These are phyloP conservation scores for Sophora flavescens DNA, from an alignment of 306 rosid species.

Conservation along the genomic window DNA sequence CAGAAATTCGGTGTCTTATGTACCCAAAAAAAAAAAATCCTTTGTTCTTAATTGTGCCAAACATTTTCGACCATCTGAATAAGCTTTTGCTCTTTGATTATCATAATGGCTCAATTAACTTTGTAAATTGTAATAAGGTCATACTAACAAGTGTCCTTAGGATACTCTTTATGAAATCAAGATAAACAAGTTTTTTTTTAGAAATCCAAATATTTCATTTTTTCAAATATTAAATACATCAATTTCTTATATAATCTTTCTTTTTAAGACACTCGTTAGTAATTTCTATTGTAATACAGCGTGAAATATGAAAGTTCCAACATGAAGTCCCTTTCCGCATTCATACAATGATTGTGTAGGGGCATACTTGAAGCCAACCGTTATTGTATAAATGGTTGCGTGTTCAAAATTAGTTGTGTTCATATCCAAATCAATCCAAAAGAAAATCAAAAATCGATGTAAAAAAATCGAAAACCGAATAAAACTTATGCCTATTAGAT, in stretches of 20 bases:
- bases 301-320: conserved; percentile 40
- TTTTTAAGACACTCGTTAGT: too few species aligned
- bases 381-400: conserved; percentile 39
- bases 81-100: background rate
- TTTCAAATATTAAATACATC: too few species aligned
- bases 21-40: too few species aligned
- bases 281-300: background rate
- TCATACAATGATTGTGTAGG: conserved; percentile 41
- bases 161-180: too few species aligned
- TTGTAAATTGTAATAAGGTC: background rate
- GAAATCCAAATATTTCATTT: too few species aligned
- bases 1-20: background rate
- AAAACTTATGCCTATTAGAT: too few species aligned
- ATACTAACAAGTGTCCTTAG: too few species aligned
- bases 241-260: too few species aligned
- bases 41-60: background rate
- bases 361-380: conserved; percentile 41
- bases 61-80: background rate
- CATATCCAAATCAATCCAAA: too few species aligned
- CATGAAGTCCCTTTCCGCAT: conserved; percentile 31
- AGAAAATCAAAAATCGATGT: too few species aligned
- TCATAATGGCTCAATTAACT: background rate
- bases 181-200: too few species aligned
- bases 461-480: too few species aligned
- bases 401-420: conserved; percentile 45